Percentiles rank a stretch among this genome's conserved stretches.
Conservation (phyloP, 352 stramenopile species). For the Globisporangium ultimum region DNA sequence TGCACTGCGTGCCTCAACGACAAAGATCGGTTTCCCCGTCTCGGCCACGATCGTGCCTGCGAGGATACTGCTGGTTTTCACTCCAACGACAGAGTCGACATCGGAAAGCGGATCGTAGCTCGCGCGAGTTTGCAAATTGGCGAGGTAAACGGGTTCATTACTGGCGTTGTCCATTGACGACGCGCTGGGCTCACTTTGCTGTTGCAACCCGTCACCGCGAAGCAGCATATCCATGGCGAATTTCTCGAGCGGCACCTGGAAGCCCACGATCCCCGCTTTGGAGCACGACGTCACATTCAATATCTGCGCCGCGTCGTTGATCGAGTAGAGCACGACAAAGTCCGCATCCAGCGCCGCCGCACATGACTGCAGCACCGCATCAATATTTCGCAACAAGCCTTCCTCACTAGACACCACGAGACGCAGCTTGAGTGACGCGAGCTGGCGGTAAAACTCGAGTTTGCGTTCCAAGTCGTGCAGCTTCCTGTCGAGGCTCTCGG, state of each 20-base stretch:
- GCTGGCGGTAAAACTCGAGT: conserved; percentile 56
- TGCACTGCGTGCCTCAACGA: conserved; percentile 52
- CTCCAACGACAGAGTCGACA: conserved; percentile 31
- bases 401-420: conserved; percentile 39
- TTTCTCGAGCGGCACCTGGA: conserved; percentile 45
- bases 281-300: conserved; percentile 56
- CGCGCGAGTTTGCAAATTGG: conserved; percentile 33
- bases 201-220: conserved; percentile 21
- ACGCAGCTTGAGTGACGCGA: conserved; percentile 45
- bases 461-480: conserved; percentile 38
- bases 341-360: conserved; percentile 40
- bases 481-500: conserved; percentile 28
- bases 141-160: conserved; percentile 33
- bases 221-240: conserved; percentile 43
- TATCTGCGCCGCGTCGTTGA: conserved; percentile 28
- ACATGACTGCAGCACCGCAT: conserved; percentile 33
- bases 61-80: conserved; percentile 25
- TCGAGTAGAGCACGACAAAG: conserved; percentile 49
- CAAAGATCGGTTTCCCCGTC: conserved; percentile 41
- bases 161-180: too few relatives aligned
- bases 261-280: conserved; percentile 32
- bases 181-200: neutral
- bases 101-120: conserved; percentile 40
- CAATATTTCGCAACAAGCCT: conserved; percentile 41
- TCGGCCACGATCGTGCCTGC: conserved; percentile 46